Conservation (phyloP, 2,329 filamentous ascomycete genomes). For the Nigrospora sphaerica region DNA sequence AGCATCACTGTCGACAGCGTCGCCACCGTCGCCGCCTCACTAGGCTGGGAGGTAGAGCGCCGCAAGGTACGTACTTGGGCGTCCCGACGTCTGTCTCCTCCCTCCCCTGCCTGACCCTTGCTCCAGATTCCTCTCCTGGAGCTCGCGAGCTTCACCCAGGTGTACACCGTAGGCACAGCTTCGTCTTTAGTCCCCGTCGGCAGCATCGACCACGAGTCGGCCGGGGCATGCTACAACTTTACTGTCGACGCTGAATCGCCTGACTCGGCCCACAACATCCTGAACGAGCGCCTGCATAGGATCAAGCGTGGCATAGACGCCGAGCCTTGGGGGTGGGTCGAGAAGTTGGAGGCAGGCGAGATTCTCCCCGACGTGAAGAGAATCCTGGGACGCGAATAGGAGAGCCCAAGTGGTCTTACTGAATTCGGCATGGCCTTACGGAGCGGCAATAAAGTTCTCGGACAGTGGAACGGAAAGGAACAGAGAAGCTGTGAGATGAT, state of each 20-base stretch:
- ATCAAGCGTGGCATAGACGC: background rate
- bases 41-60: conserved; percentile 55
- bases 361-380: background rate
- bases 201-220: background rate
- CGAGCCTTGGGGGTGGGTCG: background rate
- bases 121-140: background rate
- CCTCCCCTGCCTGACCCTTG: background rate
- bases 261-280: background rate
- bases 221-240: background rate
- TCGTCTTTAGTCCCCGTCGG: background rate
- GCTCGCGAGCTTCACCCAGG: background rate
- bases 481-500: too few relatives aligned
- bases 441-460: too few relatives aligned
- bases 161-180: background rate
- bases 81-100: background rate
- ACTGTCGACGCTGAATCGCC: background rate
- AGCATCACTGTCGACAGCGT: conserved; percentile 57
- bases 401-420: too few relatives aligned
- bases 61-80: conserved; percentile 31
- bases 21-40: conserved; percentile 45
- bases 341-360: background rate
- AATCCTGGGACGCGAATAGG: background rate
- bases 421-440: too few relatives aligned
- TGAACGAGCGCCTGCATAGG: background rate
- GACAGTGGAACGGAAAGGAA: too few relatives aligned